Evolutionary conservation across 2,329 filamentous ascomycete species (phyloP), one percentile per base, ranked within the genome.

Genomic region (Fusarium irregulare): DNA sequence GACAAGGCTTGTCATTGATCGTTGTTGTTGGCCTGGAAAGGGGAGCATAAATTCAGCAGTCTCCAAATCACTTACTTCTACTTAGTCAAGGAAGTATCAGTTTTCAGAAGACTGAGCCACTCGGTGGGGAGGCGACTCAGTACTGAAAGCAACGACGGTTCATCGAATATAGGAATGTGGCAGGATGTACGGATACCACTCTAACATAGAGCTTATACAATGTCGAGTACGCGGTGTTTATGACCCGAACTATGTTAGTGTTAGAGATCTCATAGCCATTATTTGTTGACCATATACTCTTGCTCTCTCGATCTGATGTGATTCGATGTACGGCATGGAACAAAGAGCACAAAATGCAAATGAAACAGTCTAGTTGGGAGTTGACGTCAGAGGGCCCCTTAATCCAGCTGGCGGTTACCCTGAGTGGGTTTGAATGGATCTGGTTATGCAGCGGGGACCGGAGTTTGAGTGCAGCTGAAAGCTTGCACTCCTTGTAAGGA

Each of bases 51-150:
- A 9, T 46, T 45, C n/a, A 27, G 12, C 12, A 20, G 25, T 21
- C 27, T 32, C 25, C 13, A 21, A 45, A n/a, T 23, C 20, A 42
- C 23, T 62, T 34, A 41, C 57, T 63, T 51, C 25, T 53, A 32
- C 25, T 60, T 34, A 41, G 5, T 32, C 21, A 37, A 27, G 45
- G 34, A 40, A 28, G 37, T 42, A 40, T 55, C 44, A 32, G 30
- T 44, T 45, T 58, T 57, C 49, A 41, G 40, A 57, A 34, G 20
- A 64, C 60, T 37, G 63, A 63, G 63, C 63, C 58, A 72, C 71
- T 76, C 72, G 74, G 73, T 76, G 74, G 60, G 74, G 73, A 76
- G 74, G 66, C 68, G 63, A 66, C 66, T 67, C 73, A 53, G 49
- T 55, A 49, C 53, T 21, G 30, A 42, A 66, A 59, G 34, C 53